A percentile compares a stretch with the other conserved stretches of the same genome.
phyloP scores from a whole-genome alignment of 2,329 filamentous ascomycete species.

The Ambrosiella cleistominuta region DNA sequence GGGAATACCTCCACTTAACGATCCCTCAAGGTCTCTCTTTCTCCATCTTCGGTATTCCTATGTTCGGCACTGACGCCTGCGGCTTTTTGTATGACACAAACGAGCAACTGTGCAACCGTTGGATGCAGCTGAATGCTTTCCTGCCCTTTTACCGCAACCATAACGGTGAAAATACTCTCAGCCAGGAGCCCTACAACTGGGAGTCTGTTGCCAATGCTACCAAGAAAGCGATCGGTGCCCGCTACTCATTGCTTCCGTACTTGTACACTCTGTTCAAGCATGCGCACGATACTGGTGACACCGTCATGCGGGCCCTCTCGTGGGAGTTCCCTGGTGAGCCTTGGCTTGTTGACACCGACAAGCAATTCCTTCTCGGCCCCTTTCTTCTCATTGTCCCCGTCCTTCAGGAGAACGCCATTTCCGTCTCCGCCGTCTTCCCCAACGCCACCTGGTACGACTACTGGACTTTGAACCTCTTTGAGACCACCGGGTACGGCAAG shows the following conservation, averaged over 20 bases:
- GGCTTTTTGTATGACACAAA: constrained; percentile 51
- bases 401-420: constrained; percentile 25
- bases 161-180: constrained; percentile 27
- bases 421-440: constrained; percentile 31
- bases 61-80: constrained; percentile 59
- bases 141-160: constrained; percentile 57
- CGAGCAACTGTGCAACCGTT: constrained; percentile 48
- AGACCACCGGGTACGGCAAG: constrained; percentile 17
- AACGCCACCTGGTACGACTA: constrained; percentile 31
- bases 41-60: constrained; percentile 49
- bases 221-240: constrained; percentile 48
- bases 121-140: constrained; percentile 54
- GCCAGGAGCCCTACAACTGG: constrained; percentile 57
- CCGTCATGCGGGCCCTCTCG: constrained; percentile 52
- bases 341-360: constrained; percentile 28
- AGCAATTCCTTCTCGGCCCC: constrained; percentile 34
- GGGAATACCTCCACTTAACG: constrained; percentile 56
- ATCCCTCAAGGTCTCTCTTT: constrained; percentile 66
- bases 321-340: constrained; percentile 45
- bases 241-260: constrained; percentile 71
- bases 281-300: constrained; percentile 42
- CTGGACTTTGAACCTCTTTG: constrained; percentile 29
- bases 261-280: constrained; percentile 54
- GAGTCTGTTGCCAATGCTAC: constrained; percentile 43
- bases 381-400: constrained; percentile 33